Evolutionary conservation across 495 filamentous ascomycete species (phyloP).

Genomic region (Penicillium steckii): DNA sequence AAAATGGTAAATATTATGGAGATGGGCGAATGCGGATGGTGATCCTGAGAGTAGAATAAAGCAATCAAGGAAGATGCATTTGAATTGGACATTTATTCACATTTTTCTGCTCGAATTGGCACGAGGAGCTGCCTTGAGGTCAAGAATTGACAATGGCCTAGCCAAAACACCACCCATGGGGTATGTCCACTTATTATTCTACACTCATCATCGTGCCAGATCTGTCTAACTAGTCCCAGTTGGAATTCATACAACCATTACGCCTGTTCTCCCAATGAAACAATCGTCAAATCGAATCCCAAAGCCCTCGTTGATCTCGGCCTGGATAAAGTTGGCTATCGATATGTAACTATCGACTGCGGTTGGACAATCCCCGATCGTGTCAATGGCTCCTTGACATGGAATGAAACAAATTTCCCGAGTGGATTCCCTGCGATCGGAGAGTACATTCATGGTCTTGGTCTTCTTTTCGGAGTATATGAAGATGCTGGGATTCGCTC

Average conservation of each 20-base stretch:
- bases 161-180: conserved; percentile 36
- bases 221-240: conserved; percentile 21
- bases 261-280: conserved; percentile 46
- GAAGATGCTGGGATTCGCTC: conserved; percentile 46
- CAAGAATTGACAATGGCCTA: conserved; percentile 26
- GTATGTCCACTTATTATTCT: conserved; percentile 10
- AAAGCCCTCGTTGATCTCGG: conserved; percentile 54
- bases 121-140: conserved; percentile 1
- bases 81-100: neutral
- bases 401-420: conserved; percentile 54
- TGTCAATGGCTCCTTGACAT: conserved; percentile 47
- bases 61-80: neutral
- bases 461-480: conserved; percentile 56
- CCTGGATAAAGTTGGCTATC: conserved; percentile 49
- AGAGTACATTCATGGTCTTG: conserved; percentile 46
- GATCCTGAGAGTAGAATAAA: neutral
- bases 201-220: neutral
- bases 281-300: conserved; percentile 50
- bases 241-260: conserved; percentile 61
- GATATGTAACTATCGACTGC: conserved; percentile 56
- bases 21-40: too few relatives aligned
- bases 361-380: conserved; percentile 51
- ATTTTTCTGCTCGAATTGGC: neutral
- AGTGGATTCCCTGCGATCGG: conserved; percentile 48
- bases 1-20: neutral